A percentile compares a stretch with the other conserved stretches of the same genome.
These are phyloP conservation scores for Cyclotella cryptica DNA, from an alignment of 108 stramenopile genomes.

Conservation along the genomic window DNA sequence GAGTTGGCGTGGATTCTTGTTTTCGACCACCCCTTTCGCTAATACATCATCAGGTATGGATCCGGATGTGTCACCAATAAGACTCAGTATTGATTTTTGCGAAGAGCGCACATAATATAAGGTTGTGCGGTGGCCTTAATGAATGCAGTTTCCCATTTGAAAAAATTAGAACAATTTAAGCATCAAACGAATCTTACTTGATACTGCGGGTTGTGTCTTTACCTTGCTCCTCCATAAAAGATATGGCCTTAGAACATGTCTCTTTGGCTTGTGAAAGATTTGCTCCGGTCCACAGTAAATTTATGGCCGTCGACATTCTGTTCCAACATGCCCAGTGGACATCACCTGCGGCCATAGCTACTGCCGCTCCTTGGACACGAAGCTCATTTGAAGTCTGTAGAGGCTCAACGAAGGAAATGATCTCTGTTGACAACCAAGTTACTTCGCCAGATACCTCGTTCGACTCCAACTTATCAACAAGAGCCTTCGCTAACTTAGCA, in stretches of 20 bases:
- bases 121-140: not conserved
- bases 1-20: not conserved
- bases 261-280: too few species aligned
- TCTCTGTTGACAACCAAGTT: not conserved
- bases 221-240: too few species aligned
- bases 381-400: slow-evolving; percentile 5
- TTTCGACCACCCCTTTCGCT: not conserved
- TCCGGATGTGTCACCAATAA: not conserved
- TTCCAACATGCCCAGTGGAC: not conserved
- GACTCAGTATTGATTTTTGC: not conserved
- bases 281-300: not conserved
- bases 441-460: not conserved
- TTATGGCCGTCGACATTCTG: not conserved
- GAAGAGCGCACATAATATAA: slow-evolving; percentile 1
- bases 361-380: not conserved
- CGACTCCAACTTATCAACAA: not conserved
- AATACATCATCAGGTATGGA: not conserved
- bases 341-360: slow-evolving; percentile 9
- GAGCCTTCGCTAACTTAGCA: slow-evolving; percentile 10
- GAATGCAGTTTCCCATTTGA: not conserved
- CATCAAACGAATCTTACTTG: too few species aligned
- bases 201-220: not conserved
- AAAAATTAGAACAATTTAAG: not conserved
- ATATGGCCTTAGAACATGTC: too few species aligned
- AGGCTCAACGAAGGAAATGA: slow-evolving; percentile 9